phyloP scores from a whole-genome alignment of 257 asterid genomes.

The Solanum etuberosum region DNA sequence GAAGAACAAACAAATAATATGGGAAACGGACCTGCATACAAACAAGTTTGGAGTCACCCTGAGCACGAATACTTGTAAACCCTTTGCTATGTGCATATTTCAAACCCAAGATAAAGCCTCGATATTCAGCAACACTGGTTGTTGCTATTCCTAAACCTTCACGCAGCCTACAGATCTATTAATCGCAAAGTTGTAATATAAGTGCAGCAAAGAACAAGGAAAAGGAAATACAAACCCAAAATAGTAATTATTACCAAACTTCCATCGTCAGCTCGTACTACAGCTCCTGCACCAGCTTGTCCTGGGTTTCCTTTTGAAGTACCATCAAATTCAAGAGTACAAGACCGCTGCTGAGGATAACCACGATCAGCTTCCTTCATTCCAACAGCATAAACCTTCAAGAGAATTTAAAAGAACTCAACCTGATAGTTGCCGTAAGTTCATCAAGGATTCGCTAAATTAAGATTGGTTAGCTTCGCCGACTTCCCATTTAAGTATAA shows the following conservation, averaged over 20 bases:
- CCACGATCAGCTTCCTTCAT: background rate
- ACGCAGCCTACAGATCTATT: constrained; percentile 7
- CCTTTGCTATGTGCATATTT: constrained; percentile 15
- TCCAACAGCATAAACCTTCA: background rate
- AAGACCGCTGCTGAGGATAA: constrained; percentile 7
- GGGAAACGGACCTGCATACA: constrained; percentile 9
- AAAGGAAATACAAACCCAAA: background rate
- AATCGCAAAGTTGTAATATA: background rate
- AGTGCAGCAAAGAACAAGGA: background rate
- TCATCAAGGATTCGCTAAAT: background rate
- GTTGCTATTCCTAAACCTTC: constrained; percentile 16
- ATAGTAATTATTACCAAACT: constrained; percentile 2
- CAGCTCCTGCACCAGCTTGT: constrained; percentile 18
- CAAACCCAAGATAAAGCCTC: constrained; percentile 11
- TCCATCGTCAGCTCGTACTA: constrained; percentile 14
- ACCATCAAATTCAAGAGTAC: constrained; percentile 16
- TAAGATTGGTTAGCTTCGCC: background rate
- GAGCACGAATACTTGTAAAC: constrained; percentile 11
- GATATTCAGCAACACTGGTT: constrained; percentile 9
- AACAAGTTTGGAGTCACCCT: constrained; percentile 15
- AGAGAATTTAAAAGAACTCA: background rate
- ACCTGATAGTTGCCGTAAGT: background rate
- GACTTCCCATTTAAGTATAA: background rate
- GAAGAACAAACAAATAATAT: background rate
- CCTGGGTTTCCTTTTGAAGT: constrained; percentile 11